Evolutionary conservation across 164 flowering plant genomes (phyloP), one percentile per base, ranked within the genome.

Genomic region (Cinnamomum micranthum): DNA sequence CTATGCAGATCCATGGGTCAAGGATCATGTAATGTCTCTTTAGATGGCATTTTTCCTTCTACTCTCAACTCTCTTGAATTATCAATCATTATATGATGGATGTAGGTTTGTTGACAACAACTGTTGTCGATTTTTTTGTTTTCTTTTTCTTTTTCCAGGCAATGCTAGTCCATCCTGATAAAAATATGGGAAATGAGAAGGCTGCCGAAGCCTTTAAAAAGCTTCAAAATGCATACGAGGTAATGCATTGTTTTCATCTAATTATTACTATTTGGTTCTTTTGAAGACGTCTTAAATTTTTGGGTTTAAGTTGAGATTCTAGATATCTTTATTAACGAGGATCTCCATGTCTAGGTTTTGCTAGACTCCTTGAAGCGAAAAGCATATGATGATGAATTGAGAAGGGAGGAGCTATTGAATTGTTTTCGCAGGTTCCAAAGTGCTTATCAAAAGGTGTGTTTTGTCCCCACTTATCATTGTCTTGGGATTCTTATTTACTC

Each of bases 131-230:
- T 22, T 35, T 66, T 75, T 69, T 72, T 31, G 5, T 60, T 23
- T 9, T 66, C 50, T 13, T 9, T 66, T 72, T 78, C 68, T 10
- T 58, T 76, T 22, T 68, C 64, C 78, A 96, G 99, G 99, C 99
- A 67, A 96, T 96, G 95, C 87, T 96, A 69, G 99, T 96, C 73
- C 99, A 96, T 83, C 99, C 99, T 75, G 99, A 96, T 85, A 94
- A 96, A 86, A 96, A 96, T 80, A 90, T 89, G 95, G 97, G 99
- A 47, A 89, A 96, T 79, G 99, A 94, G 79, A 94, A 90, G 78
- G 98, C 99, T 79, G 98, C 89, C n/a, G 99, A 96, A 81, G 98
- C 99, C 77, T 96, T 96, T 84, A 91, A 96, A 84, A 96, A 92
- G 76, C 98, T 96, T 82, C 99, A 96, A 80, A 96, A 96, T 85